Evolutionary conservation across 805 yeast species (phyloP).

Genomic region (Lipomyces sp.): DNA sequence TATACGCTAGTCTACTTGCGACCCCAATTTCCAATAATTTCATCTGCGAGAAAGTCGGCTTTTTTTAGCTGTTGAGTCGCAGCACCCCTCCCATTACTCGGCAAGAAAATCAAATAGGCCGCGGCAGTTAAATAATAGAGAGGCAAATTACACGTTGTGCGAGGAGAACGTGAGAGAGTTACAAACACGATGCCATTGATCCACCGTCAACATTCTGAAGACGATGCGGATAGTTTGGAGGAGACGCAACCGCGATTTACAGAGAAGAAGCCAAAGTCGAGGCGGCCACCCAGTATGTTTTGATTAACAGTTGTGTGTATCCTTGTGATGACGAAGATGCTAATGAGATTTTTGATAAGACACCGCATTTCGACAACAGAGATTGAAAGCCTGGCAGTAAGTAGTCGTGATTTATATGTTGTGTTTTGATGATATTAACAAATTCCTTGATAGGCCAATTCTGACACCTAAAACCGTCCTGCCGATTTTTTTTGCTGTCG

Average conservation of each 20-base stretch:
- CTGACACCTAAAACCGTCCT: conserved; percentile 89
- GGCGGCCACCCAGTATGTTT: conserved; percentile 48
- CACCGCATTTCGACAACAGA: conserved; percentile 57
- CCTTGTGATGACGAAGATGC: background rate
- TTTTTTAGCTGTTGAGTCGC: too few relatives aligned
- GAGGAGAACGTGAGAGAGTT: background rate
- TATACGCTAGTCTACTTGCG: too few relatives aligned
- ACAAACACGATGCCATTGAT: conserved; percentile 27
- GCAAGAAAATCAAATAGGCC: too few relatives aligned
- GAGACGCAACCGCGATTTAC: conserved; percentile 31
- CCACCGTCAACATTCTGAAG: conserved; percentile 19
- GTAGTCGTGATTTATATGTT: conserved; percentile 8
- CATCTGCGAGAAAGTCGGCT: too few relatives aligned
- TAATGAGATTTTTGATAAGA: conserved; percentile 33
- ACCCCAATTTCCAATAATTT: too few relatives aligned
- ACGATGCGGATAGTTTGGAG: conserved; percentile 33
- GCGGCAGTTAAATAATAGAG: too few relatives aligned
- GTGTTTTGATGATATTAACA: background rate
- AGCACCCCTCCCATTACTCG: too few relatives aligned
- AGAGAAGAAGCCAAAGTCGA: conserved; percentile 47
- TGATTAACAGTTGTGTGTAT: too few relatives aligned
- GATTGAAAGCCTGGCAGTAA: conserved; percentile 68
- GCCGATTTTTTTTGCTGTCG: conserved; percentile 75
- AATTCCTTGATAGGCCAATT: conserved; percentile 58
- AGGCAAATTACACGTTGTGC: too few relatives aligned